A percentile compares a stretch with the other conserved stretches of the same genome.
These are phyloP conservation scores for Pichia sp. DNA, from an alignment of 1,139 yeast species.

Conservation along the genomic window DNA sequence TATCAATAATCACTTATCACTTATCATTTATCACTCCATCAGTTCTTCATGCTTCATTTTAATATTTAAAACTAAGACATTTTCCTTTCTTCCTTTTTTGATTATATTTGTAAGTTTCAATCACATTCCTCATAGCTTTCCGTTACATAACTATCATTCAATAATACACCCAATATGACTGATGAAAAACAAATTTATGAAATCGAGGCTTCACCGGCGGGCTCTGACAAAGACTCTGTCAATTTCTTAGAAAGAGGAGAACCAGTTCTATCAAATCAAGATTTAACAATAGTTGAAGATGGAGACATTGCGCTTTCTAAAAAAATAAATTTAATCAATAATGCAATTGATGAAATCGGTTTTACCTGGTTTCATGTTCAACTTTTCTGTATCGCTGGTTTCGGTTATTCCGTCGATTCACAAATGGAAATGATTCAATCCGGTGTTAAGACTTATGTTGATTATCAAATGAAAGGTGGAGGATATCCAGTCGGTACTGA, in stretches of 20 bases:
- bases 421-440: slow-evolving; percentile 49
- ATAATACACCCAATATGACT: too few relatives aligned
- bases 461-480: slow-evolving; percentile 38
- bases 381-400: slow-evolving; percentile 49
- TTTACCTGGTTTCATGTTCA: slow-evolving; percentile 48
- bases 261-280: not conserved
- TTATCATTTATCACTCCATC: too few relatives aligned
- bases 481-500: slow-evolving; percentile 37
- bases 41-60: too few relatives aligned
- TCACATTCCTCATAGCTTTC: too few relatives aligned
- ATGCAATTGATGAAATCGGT: slow-evolving; percentile 52
- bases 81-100: too few relatives aligned
- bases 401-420: slow-evolving; percentile 66
- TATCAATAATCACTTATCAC: too few relatives aligned
- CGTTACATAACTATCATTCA: too few relatives aligned
- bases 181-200: slow-evolving; percentile 3
- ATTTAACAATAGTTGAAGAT: slow-evolving; percentile 17
- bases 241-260: slow-evolving; percentile 12
- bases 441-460: slow-evolving; percentile 41
- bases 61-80: too few relatives aligned
- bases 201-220: not conserved
- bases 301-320: slow-evolving; percentile 24
- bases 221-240: not conserved
- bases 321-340: slow-evolving; percentile 35
- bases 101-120: too few relatives aligned